Base-by-base conservation (phyloP, 306 rosid species). In the Sicyos baderoa region DNA sequence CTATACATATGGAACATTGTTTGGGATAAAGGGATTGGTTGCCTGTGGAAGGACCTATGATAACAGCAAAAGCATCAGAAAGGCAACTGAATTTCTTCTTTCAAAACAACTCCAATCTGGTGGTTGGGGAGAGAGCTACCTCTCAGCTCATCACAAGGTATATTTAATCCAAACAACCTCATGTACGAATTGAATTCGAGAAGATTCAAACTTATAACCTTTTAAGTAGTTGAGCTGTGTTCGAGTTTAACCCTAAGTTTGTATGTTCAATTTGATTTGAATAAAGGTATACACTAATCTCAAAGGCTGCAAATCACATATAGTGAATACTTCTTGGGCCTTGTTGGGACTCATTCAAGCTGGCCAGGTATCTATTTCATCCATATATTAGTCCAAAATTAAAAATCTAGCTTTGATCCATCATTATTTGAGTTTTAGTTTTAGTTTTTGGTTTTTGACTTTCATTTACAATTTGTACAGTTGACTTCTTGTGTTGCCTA, bases 121-220 rank as follows among this genome's bases (percentile, higher is more conserved):
- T 54, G 94, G 96, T 4, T 87, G 95, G 94, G 89, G 89, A 68
- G 96, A 89, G 77, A 89, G 95, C 78, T 85, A 84, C 45, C 76
- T 87, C 10, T 84, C 96, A 40, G 74, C 88, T 74, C 89, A 87
- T 70, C 9, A 77, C 7, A 85, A 78, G 88, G 96, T 84, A 29
- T 49, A 35, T 52, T 57, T n/a, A 2, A 19, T 13, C 1, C 14
- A 58, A 13, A 56, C 29, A 25, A 25, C 1, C 3, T 17, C 18
- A 52, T 57, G 37, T 32, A 32, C 5, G 5, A 32, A 32, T 32
- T 32, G 29, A 25, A 25, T 25, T 25, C 29, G 29, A 3, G 29
- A 25, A 3, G 47, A 42, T 9, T 44, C 13, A 2, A 44, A 44
- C 14, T 9, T 10, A 0, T 44, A 1, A 45, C 15, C 0, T 45